Conservation (phyloP, 2,329 filamentous ascomycete genomes). For the Zelopaecilomyces penicillatus region DNA sequence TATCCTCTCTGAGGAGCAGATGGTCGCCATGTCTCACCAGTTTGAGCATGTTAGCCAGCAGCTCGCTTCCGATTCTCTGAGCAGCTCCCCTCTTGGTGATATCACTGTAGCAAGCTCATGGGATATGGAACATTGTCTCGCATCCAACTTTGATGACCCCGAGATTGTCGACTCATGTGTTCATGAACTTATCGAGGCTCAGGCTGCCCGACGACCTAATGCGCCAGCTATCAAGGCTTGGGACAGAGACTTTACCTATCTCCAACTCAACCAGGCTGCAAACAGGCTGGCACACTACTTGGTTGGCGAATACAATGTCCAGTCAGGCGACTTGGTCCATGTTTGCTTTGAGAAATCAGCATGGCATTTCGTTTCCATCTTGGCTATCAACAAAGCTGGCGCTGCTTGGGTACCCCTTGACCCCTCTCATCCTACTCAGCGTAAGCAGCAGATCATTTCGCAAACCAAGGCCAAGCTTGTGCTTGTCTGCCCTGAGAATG, state of each 20-base stretch:
- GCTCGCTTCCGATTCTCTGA: background rate
- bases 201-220: background rate
- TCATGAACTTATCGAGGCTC: background rate
- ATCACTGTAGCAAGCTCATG: background rate
- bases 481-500: conserved; percentile 7
- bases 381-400: conserved; percentile 9
- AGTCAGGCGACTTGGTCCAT: conserved; percentile 12
- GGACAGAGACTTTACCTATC: background rate
- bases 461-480: conserved; percentile 6
- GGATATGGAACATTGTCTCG: background rate
- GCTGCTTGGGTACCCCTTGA: conserved; percentile 13
- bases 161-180: background rate
- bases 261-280: conserved; percentile 29
- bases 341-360: conserved; percentile 12
- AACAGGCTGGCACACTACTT: conserved; percentile 23
- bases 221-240: background rate
- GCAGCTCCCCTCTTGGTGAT: background rate
- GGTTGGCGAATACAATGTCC: conserved; percentile 12
- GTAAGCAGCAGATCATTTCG: conserved; percentile 5
- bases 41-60: background rate
- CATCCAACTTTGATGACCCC: background rate
- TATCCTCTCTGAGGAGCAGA: background rate
- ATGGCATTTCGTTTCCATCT: conserved; percentile 5
- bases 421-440: conserved; percentile 8
- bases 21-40: background rate